Conservation (phyloP, 2,329 filamentous ascomycete species). For the Fusarium graminum region DNA sequence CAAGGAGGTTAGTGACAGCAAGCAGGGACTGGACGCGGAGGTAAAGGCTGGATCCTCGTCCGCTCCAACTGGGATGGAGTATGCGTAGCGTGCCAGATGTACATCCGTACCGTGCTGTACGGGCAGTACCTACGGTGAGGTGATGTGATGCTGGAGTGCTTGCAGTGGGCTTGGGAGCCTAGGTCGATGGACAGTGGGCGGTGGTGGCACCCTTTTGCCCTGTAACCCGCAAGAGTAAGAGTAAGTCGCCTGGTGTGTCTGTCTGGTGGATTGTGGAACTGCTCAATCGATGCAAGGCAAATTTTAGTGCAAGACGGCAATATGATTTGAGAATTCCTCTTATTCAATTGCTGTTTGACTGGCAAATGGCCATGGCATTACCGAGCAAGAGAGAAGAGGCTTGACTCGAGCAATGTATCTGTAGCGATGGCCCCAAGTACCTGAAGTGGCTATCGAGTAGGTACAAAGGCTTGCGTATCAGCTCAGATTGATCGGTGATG, state of each 20-base stretch:
- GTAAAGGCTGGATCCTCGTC: conserved; percentile 42
- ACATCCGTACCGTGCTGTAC: conserved; percentile 19
- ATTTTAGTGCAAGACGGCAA: conserved; percentile 44
- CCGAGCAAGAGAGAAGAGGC: conserved; percentile 9
- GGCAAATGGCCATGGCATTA: conserved; percentile 15
- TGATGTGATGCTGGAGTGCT: conserved; percentile 21
- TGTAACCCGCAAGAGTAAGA: conserved; percentile 2
- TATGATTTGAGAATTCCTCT: conserved; percentile 12
- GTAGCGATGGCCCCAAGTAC: conserved; percentile 11
- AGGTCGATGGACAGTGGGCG: conserved; percentile 4
- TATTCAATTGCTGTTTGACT: conserved; percentile 16
- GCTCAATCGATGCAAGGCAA: conserved; percentile 47
- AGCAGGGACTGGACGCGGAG: conserved; percentile 42
- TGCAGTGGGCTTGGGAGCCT: conserved; percentile 31
- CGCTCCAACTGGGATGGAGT: conserved; percentile 31
- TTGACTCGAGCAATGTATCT: conserved; percentile 26
- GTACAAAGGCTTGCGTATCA: conserved; percentile 27
- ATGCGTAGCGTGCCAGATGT: conserved; percentile 33
- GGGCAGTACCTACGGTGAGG: conserved; percentile 5
- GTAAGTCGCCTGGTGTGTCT: conserved; percentile 32
- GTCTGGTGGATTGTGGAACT: conserved; percentile 43
- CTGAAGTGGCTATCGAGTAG: background rate
- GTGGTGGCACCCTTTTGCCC: conserved; percentile 22
- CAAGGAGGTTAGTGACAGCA: conserved; percentile 43
- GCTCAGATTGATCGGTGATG: conserved; percentile 25